Evolutionary conservation across 192 early-diverging fungal species (phyloP).

Genomic region (Thamnidium elegans): DNA sequence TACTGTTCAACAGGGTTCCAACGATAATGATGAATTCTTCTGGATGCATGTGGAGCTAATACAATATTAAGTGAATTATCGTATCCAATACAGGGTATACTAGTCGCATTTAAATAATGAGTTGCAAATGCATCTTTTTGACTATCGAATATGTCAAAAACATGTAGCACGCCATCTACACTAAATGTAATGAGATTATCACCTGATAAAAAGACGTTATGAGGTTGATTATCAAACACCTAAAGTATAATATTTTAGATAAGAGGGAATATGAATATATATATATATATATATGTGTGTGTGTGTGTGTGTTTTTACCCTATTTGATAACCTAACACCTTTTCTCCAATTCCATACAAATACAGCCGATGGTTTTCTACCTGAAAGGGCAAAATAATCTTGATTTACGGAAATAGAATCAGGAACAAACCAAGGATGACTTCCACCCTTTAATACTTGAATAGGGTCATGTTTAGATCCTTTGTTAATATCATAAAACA

Average conservation of each 20-base stretch:
- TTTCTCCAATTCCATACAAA: conserved; percentile 42
- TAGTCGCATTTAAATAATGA: conserved; percentile 16
- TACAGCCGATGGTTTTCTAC: conserved; percentile 35
- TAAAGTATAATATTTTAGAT: background rate
- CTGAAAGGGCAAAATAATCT: conserved; percentile 34
- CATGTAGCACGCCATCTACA: conserved; percentile 26
- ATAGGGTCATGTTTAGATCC: conserved; percentile 27
- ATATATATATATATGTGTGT: background rate
- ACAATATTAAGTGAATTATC: conserved; percentile 24
- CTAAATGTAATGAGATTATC: conserved; percentile 29
- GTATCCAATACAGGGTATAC: conserved; percentile 29
- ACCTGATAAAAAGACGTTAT: conserved; percentile 29
- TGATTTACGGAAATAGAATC: conserved; percentile 29
- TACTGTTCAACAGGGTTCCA: conserved; percentile 19
- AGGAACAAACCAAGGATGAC: conserved; percentile 31
- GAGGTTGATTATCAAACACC: conserved; percentile 38
- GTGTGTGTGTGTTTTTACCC: conserved; percentile 9
- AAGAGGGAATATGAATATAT: background rate
- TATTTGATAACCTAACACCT: conserved; percentile 29
- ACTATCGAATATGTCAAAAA: conserved; percentile 25
- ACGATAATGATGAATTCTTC: conserved; percentile 26
- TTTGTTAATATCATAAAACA: conserved; percentile 36
- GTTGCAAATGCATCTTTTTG: conserved; percentile 9
- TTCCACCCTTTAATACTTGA: conserved; percentile 32
- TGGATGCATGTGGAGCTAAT: conserved; percentile 22